Percentiles rank a stretch among this genome's conserved stretches.
Conservation (phyloP, 768 basidiomycete species). For the Psilocybe cyanescens region DNA sequence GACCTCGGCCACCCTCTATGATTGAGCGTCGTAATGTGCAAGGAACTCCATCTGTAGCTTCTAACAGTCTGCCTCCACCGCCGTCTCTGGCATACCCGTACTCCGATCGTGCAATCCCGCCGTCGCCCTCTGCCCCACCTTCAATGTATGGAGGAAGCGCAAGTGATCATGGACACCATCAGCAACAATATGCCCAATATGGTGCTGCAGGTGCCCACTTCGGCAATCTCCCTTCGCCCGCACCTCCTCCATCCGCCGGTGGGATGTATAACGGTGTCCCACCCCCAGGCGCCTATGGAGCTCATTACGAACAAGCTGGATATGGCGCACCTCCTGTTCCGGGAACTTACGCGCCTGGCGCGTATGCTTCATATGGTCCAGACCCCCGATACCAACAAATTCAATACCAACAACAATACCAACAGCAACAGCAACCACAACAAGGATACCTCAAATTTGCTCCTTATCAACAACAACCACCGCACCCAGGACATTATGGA, state of each 20-base stretch:
- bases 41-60: conserved; percentile 14
- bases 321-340: conserved; percentile 27
- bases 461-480: conserved; percentile 1
- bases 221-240: conserved; percentile 16
- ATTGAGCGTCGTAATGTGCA: conserved; percentile 30
- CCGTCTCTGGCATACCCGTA: conserved; percentile 24
- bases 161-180: conserved; percentile 13
- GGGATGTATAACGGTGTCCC: conserved; percentile 15
- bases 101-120: conserved; percentile 13
- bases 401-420: conserved; percentile 10
- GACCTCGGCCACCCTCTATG: conserved; percentile 35
- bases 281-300: conserved; percentile 18
- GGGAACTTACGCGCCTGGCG: conserved; percentile 24
- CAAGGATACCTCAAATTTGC: neutral
- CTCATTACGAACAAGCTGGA: conserved; percentile 25
- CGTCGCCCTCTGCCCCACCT: conserved; percentile 14
- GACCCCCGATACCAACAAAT: conserved; percentile 12
- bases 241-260: conserved; percentile 6
- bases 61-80: conserved; percentile 9
- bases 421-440: conserved; percentile 13
- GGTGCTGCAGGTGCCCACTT: conserved; percentile 14
- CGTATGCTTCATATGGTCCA: conserved; percentile 24
- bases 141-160: conserved; percentile 13
- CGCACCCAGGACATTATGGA: conserved; percentile 8
- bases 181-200: conserved; percentile 10